Conservation (phyloP, 1,284 basidiomycete genomes). For the Trichosporon asahii region DNA sequence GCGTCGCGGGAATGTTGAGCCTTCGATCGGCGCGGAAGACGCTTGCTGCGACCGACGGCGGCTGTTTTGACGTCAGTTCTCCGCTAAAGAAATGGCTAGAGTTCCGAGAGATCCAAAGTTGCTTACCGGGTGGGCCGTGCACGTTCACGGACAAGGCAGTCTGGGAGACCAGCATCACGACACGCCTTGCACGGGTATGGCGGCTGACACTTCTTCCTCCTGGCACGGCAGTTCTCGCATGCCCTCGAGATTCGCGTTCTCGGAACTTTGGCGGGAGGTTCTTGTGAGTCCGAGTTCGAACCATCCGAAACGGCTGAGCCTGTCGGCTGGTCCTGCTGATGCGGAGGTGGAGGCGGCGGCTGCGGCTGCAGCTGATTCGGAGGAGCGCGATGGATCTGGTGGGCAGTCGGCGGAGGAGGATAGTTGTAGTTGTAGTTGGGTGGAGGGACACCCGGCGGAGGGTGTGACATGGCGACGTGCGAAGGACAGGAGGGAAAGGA, state of each 20-base stretch:
- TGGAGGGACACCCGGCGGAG: neutral
- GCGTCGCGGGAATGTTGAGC: conserved; percentile 22
- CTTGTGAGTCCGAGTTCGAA: conserved; percentile 3
- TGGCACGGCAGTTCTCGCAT: conserved; percentile 22
- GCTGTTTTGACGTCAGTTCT: conserved; percentile 5
- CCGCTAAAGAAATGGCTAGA: neutral
- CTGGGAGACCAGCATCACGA: conserved; percentile 19
- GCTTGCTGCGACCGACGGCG: conserved; percentile 22
- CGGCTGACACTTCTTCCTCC: conserved; percentile 21
- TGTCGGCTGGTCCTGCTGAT: neutral
- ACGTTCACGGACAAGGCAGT: conserved; percentile 19
- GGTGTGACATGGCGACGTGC: neutral
- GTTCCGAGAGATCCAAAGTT: neutral
- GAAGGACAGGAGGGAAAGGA: neutral
- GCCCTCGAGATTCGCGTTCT: conserved; percentile 18
- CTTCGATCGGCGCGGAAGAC: conserved; percentile 16
- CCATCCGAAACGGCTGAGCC: neutral
- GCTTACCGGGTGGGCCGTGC: conserved; percentile 17
- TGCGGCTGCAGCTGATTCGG: neutral
- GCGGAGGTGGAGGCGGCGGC: neutral
- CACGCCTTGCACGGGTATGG: conserved; percentile 21
- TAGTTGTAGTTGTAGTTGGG: neutral
- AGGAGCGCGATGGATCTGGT: neutral
- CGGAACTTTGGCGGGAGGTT: conserved; percentile 13
- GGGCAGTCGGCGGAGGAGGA: neutral